Evolutionary conservation across 495 filamentous ascomycete species (phyloP), one percentile per base, ranked within the genome.

Genomic region (Hypoxylon rickii): DNA sequence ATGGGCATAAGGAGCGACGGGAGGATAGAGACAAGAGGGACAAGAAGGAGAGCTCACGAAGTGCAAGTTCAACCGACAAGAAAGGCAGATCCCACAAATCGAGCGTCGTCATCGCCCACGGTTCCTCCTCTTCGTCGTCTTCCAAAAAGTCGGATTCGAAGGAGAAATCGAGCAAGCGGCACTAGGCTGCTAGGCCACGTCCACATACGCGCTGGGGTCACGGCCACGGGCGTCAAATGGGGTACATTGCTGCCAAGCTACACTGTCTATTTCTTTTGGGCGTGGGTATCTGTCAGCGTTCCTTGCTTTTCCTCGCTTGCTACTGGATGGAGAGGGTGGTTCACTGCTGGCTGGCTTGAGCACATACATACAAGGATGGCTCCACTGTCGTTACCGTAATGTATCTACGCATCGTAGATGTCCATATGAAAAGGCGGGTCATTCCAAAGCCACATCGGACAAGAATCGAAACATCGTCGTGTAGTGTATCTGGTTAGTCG

Each of bases 41-140:
- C 8, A 65, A 68, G 43, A 61, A 61, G 41, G 60, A 63, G 7
- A 49, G 38, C 10, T 17, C 44, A 5, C 55, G 57, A 40, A 55
- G 39, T n/a, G 36, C 42, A n/a, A 37, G 32, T 44, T 59, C 60
- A 7, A 45, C 34, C 20, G 62, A 66, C 7, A 66, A 61, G 49
- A 63, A 61, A 42, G 54, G 17, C 45, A 65, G 61, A 16, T 61
- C 58, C 13, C 57, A 61, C n/a, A 63, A 58, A 43, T 63, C 65
- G 11, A 43, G 48, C 10, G 65, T 68, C 17, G 47, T 68, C 11
- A 68, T 68, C 45, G 65, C 65, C n/a, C 21, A 66, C 19, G 65
- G 65, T 13, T 66, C 65, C 8, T 57, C 59, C 16, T 36, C n/a
- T n/a, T n/a, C 59, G 1, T 47, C 65, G 12, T 40, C 57, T 34